A percentile compares a stretch with the other conserved stretches of the same genome.
phyloP scores from a whole-genome alignment of 2,329 filamentous ascomycete species.

The Parasarocladium wereldwijsianum region DNA sequence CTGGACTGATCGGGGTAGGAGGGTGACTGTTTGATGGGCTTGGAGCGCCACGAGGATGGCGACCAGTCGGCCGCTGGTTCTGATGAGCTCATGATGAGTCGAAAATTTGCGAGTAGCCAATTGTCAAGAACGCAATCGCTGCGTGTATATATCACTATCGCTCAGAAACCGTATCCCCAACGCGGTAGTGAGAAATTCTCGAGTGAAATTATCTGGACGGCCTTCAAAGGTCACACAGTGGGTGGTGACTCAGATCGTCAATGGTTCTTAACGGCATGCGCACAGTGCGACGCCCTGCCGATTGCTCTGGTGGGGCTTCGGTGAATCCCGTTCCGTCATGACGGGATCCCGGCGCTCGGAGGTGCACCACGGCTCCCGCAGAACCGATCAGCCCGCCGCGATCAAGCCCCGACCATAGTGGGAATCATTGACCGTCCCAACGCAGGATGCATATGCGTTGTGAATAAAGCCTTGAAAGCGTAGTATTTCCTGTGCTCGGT shows the following conservation, averaged over 20 bases:
- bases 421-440: no score
- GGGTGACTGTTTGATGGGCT: constrained; percentile 66
- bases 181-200: not conserved
- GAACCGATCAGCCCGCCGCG: no score
- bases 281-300: not conserved
- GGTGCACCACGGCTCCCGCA: no score
- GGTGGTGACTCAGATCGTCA: no score
- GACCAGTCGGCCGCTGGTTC: constrained; percentile 28
- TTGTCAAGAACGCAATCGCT: not conserved
- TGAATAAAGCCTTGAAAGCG: no score
- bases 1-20: constrained; percentile 48
- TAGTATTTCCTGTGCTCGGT: no score
- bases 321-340: not conserved
- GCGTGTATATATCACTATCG: not conserved
- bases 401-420: no score
- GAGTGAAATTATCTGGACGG: not conserved
- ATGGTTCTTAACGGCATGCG: no score
- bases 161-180: not conserved
- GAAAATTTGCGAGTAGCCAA: not conserved
- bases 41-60: constrained; percentile 58
- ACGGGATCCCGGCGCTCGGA: not conserved
- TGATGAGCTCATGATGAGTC: not conserved
- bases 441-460: no score
- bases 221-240: not conserved
- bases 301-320: not conserved